phyloP scores from a whole-genome alignment of 2,329 filamentous ascomycete species.

The Talaromyces sp. region DNA sequence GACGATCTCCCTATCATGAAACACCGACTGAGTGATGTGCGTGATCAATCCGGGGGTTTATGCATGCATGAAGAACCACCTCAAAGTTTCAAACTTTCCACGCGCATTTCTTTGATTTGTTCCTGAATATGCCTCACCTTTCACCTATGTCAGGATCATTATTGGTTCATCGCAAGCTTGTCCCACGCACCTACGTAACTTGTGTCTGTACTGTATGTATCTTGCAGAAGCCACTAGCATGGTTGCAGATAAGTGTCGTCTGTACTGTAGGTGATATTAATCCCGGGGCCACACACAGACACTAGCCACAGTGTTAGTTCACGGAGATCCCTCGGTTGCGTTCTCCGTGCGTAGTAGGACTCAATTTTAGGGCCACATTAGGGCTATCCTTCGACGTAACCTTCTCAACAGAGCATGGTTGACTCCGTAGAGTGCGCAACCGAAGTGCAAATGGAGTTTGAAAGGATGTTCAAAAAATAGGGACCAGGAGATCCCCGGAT shows the following conservation, averaged over 20 bases:
- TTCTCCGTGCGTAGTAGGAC: constrained; percentile 13
- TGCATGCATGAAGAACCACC: constrained; percentile 1
- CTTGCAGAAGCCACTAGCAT: too few species aligned
- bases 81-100: too few species aligned
- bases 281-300: not conserved
- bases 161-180: too few species aligned
- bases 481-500: too few species aligned
- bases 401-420: not conserved
- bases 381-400: constrained; percentile 1
- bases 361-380: constrained; percentile 9
- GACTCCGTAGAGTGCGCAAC: not conserved
- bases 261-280: not conserved
- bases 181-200: too few species aligned
- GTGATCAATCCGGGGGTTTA: constrained; percentile 17
- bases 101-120: not conserved
- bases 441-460: not conserved
- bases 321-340: constrained; percentile 17
- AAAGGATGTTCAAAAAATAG: too few species aligned
- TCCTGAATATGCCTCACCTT: not conserved
- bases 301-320: constrained; percentile 10
- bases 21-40: constrained; percentile 24
- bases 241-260: not conserved
- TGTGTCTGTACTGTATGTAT: too few species aligned
- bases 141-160: too few species aligned
- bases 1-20: constrained; percentile 21